Conservation (phyloP, 176 grass and related monocot genomes). For the Avena atlantica region DNA sequence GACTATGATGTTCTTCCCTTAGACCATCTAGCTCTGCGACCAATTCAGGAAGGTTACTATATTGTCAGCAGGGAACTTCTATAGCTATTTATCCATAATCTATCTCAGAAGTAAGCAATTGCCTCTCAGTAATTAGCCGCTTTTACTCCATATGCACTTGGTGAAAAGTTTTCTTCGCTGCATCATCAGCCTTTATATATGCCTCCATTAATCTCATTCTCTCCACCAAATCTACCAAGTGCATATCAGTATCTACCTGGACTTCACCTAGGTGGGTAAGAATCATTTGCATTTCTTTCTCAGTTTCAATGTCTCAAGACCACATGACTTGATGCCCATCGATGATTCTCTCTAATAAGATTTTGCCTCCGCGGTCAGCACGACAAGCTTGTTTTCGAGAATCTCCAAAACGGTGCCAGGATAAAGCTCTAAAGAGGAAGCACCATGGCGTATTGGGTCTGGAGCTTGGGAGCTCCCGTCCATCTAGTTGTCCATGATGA, state of each 20-base stretch:
- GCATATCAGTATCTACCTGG: constrained; percentile 72
- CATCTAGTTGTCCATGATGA: constrained; percentile 61
- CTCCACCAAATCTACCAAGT: constrained; percentile 68
- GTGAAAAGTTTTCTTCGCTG: constrained; percentile 71
- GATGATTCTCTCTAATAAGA: constrained; percentile 76
- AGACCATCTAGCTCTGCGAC: constrained; percentile 72
- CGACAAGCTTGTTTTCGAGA: constrained; percentile 71
- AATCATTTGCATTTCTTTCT: constrained; percentile 78
- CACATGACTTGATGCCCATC: constrained; percentile 69
- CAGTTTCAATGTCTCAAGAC: constrained; percentile 79
- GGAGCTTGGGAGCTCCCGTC: constrained; percentile 51
- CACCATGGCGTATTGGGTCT: constrained; percentile 64
- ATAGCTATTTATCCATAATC: constrained; percentile 66
- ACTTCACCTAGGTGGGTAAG: constrained; percentile 67
- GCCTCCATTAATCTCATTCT: constrained; percentile 79
- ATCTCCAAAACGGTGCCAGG: constrained; percentile 48
- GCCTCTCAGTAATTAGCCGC: constrained; percentile 65
- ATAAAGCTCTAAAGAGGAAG: constrained; percentile 52
- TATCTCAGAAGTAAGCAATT: constrained; percentile 65
- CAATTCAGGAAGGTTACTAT: constrained; percentile 70
- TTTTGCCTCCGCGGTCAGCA: constrained; percentile 72
- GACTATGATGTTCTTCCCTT: constrained; percentile 71
- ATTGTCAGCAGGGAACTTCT: constrained; percentile 54
- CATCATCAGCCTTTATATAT: constrained; percentile 64
- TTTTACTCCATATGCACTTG: constrained; percentile 81